Percentiles rank a stretch among this genome's conserved stretches.
Conservation (phyloP, 164 flowering plant species). For the Vitis amurensis region DNA sequence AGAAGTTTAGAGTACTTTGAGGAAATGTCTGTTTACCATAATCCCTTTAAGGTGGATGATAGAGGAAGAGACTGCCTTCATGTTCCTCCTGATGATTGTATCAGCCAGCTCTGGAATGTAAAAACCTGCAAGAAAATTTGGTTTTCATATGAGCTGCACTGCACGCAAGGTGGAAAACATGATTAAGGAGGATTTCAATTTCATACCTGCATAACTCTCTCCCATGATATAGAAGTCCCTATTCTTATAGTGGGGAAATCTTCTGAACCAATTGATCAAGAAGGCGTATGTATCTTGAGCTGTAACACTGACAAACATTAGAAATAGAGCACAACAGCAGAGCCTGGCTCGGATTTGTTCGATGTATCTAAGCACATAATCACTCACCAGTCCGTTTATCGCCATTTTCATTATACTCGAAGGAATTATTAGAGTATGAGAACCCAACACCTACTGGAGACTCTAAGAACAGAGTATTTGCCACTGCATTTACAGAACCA, state of each 20-base stretch:
- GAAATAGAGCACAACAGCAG: too few relatives aligned
- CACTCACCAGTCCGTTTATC: conserved; percentile 10
- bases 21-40: conserved; percentile 5
- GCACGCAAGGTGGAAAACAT: too few relatives aligned
- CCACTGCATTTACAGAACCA: conserved; percentile 13
- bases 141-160: too few relatives aligned
- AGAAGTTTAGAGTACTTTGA: background rate
- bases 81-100: conserved; percentile 14
- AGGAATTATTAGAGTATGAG: conserved; percentile 26
- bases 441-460: conserved; percentile 38
- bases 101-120: conserved; percentile 33
- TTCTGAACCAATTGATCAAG: conserved; percentile 23
- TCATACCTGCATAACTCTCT: conserved; percentile 24
- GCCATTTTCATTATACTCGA: conserved; percentile 17
- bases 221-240: conserved; percentile 28
- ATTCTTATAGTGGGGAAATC: conserved; percentile 25
- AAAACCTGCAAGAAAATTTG: conserved; percentile 10
- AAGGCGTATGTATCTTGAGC: conserved; percentile 20
- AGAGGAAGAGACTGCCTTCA: conserved; percentile 4
- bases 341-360: too few relatives aligned
- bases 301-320: background rate
- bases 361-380: too few relatives aligned
- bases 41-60: conserved; percentile 31
- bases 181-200: too few relatives aligned
- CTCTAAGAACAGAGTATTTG: conserved; percentile 29